A percentile compares a stretch with the other conserved stretches of the same genome.
Conservation (phyloP, 2,329 filamentous ascomycete species). For the Bimuria novae-zelandiae region DNA sequence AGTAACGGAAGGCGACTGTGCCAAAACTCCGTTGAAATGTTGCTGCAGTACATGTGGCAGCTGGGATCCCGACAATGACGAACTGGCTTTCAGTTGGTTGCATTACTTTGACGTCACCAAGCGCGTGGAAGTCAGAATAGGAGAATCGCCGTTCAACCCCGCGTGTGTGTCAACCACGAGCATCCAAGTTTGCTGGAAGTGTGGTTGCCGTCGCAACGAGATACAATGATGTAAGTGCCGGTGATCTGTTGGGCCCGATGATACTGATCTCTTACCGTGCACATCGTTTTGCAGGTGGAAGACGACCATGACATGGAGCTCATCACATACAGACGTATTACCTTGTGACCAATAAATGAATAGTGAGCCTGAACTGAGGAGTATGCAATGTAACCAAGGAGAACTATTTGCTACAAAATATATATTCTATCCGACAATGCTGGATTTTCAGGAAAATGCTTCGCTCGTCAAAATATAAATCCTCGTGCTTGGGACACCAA, state of each 20-base stretch:
- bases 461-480: background rate
- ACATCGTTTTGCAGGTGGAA: constrained; percentile 11
- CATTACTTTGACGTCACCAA: constrained; percentile 19
- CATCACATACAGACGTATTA: constrained; percentile 14
- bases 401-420: background rate
- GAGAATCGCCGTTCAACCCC: background rate
- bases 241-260: background rate
- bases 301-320: constrained; percentile 13
- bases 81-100: constrained; percentile 21
- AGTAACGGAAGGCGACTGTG: too few species aligned
- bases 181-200: background rate
- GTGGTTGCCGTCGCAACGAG: constrained; percentile 7
- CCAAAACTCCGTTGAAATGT: too few species aligned
- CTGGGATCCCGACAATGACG: constrained; percentile 23
- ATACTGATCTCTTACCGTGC: constrained; percentile 9
- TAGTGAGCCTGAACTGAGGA: background rate
- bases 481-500: too few species aligned
- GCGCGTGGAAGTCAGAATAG: background rate
- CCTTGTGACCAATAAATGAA: constrained; percentile 8
- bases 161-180: constrained; percentile 6
- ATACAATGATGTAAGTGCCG: constrained; percentile 10
- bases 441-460: background rate
- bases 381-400: background rate
- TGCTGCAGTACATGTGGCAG: too few species aligned
- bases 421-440: too few species aligned